Evolutionary conservation across 441 rosid species (phyloP).

Genomic region (Euphorbia schlechtendalii): DNA sequence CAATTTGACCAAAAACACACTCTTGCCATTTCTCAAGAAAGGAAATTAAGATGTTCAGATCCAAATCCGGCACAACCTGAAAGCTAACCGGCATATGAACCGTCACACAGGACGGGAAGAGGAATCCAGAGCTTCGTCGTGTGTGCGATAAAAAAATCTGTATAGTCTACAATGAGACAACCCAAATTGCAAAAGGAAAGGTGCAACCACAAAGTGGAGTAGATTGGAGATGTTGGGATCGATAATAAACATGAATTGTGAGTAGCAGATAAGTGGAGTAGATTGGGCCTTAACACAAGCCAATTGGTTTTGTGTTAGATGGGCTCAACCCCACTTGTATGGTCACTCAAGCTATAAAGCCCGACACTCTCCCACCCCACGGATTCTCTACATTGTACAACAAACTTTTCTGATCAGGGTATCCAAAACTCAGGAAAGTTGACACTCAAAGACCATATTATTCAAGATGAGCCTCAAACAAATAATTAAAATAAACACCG

Average conservation of each 20-base stretch:
- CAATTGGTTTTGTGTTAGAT: no score
- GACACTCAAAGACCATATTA: neutral
- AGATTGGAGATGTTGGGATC: no score
- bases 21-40: slow-evolving; percentile 64
- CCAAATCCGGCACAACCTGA: slow-evolving; percentile 56
- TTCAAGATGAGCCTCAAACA: neutral
- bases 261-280: no score
- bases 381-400: no score
- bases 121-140: slow-evolving; percentile 60
- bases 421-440: neutral
- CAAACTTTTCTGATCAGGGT: neutral
- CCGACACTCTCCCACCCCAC: no score
- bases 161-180: no score
- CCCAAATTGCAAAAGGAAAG: neutral
- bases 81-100: slow-evolving; percentile 69
- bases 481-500: neutral
- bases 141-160: no score
- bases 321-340: no score
- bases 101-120: slow-evolving; percentile 69
- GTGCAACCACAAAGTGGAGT: neutral
- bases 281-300: no score
- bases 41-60: slow-evolving; percentile 32
- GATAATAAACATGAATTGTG: no score
- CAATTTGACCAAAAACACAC: slow-evolving; percentile 54
- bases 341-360: no score